phyloP scores from a whole-genome alignment of 768 basidiomycete genomes.

The Megacollybia marginata region DNA sequence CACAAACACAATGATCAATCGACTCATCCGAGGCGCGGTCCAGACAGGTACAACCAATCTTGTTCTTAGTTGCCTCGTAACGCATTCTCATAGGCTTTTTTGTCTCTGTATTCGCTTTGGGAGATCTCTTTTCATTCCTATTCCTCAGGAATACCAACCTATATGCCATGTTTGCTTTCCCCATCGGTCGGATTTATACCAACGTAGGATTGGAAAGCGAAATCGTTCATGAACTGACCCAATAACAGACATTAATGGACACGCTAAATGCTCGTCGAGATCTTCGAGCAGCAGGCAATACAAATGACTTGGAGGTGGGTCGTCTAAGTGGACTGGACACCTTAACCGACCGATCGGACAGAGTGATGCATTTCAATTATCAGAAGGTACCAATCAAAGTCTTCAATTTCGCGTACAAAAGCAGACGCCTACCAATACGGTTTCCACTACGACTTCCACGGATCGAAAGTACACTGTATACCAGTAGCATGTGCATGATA shows the following conservation, averaged over 20 bases:
- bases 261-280: too few species aligned
- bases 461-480: too few species aligned
- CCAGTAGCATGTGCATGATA: too few species aligned
- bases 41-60: slow-evolving; percentile 31
- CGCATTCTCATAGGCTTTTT: slow-evolving; percentile 20
- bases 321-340: too few species aligned
- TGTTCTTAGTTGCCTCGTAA: not conserved
- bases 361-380: too few species aligned
- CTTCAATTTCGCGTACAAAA: too few species aligned
- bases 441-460: too few species aligned
- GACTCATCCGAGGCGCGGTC: slow-evolving; percentile 46
- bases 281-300: too few species aligned
- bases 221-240: slow-evolving; percentile 6
- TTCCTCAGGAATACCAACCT: slow-evolving; percentile 16
- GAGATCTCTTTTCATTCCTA: slow-evolving; percentile 34
- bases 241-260: not conserved
- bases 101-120: slow-evolving; percentile 42
- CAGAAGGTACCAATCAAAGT: too few species aligned
- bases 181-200: slow-evolving; percentile 34
- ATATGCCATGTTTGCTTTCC: slow-evolving; percentile 27
- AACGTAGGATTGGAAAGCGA: slow-evolving; percentile 22
- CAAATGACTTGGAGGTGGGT: too few species aligned
- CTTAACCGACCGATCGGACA: too few species aligned
- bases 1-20: slow-evolving; percentile 46
- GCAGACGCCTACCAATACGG: too few species aligned